Percentiles rank a stretch among this genome's conserved stretches.
phyloP scores from a whole-genome alignment of 73 alveolate genomes.

The Tetrahymena borealis region DNA sequence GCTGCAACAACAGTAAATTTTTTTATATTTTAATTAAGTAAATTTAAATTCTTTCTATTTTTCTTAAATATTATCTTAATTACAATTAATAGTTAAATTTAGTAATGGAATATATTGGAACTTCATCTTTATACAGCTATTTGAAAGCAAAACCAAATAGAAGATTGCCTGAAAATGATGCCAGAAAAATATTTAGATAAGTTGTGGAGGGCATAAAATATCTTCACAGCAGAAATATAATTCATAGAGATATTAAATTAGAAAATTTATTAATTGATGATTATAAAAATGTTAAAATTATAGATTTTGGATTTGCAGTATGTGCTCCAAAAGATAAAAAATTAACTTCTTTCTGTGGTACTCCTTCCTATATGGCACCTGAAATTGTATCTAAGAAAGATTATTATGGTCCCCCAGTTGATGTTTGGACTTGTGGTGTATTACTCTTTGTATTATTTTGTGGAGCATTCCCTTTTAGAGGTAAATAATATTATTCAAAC shows the following conservation, averaged over 20 bases:
- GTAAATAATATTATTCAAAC: slow-evolving; percentile 26
- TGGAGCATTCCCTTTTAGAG: slow-evolving; percentile 56
- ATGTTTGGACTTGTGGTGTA: slow-evolving; percentile 65
- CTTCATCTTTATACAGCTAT: slow-evolving; percentile 52
- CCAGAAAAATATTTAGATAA: slow-evolving; percentile 49
- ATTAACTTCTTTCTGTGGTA: slow-evolving; percentile 66
- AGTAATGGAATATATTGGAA: slow-evolving; percentile 55
- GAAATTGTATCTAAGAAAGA: slow-evolving; percentile 64
- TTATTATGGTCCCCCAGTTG: slow-evolving; percentile 67
- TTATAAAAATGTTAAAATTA: slow-evolving; percentile 44
- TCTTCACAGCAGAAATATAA: slow-evolving; percentile 51
- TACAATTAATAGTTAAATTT: slow-evolving; percentile 24
- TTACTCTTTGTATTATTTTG: slow-evolving; percentile 36
- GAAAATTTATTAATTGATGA: slow-evolving; percentile 50
- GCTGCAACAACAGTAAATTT: slow-evolving; percentile 15
- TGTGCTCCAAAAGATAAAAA: slow-evolving; percentile 42
- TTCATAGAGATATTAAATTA: slow-evolving; percentile 62
- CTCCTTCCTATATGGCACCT: slow-evolving; percentile 92
- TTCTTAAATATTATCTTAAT: background rate
- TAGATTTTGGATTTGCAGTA: slow-evolving; percentile 63
- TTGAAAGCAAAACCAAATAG: slow-evolving; percentile 54
- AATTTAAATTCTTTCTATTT: background rate
- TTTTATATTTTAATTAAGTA: background rate
- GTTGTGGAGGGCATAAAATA: slow-evolving; percentile 55
- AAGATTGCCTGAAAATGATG: slow-evolving; percentile 49